Base-by-base conservation (phyloP, 306 rosid genomes). In the Dalbergia cochinchinensis region DNA sequence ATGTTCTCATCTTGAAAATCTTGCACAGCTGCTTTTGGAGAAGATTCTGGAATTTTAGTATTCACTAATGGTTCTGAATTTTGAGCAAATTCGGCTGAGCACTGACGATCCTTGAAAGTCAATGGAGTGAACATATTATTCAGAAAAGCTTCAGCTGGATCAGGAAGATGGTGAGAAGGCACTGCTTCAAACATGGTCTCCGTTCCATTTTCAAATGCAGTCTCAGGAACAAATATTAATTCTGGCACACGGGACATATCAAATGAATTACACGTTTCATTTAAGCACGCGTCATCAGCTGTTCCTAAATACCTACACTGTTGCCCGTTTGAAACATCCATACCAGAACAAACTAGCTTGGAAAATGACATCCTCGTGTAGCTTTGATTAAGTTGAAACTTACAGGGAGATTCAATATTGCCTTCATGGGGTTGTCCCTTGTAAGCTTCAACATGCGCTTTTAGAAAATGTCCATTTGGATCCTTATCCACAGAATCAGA, bases 171-270 rank as follows among this genome's bases (percentile, higher is more conserved):
- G 73, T 76, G 82, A 71, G 72, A 81, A 48, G 92, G 80, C 70
- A 77, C 76, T 69, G 85, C 83, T 80, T 76, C 76, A 80, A 81
- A 83, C 26, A 60, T 71, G 73, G 83, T 58, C 61, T 86, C 88
- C 26, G 59, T 79, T 60, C 86, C 90, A 81, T 78, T 61, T 61
- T 77, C 78, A 48, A 84, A 66, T 70, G 79, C 86, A 55, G 90
- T 86, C 85, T 91, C 92, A 15, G 94, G 91, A 86, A 88, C 88
- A 34, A 78, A 84, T 59, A 87, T 74, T 48, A 92, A 85, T 83
- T 91, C 97, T 51, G 90, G 93, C 57, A 87, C 95, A 54, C 76
- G 68, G 15, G 94, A 91, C 76, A 81, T 51, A 83, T 90, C 87
- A 45, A 65, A 26, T 35, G 91, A 86, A 61, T 86, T 75, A 73